These are phyloP conservation scores for Globisporangium paroecandrum DNA, from an alignment of 352 stramenopile genomes.

Conservation along the genomic window DNA sequence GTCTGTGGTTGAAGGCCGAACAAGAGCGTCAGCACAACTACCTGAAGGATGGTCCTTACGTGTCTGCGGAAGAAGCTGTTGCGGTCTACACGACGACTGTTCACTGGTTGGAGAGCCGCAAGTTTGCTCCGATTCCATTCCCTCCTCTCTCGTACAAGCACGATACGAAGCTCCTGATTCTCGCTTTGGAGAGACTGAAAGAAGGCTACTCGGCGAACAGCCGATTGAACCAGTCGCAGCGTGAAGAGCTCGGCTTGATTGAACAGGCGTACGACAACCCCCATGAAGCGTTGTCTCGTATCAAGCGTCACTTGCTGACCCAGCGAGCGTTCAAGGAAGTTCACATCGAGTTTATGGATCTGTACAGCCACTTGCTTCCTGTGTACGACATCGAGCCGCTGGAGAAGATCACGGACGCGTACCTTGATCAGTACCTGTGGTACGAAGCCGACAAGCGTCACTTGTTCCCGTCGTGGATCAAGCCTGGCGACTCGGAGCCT, in stretches of 20 bases:
- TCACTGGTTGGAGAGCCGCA: slow-evolving; percentile 99
- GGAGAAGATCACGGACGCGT: slow-evolving; percentile 99
- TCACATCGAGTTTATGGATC: slow-evolving; percentile 99
- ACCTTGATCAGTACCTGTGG: slow-evolving; percentile 99
- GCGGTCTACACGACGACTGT: slow-evolving; percentile 99
- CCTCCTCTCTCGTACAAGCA: slow-evolving; percentile 99
- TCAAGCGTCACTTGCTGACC: slow-evolving; percentile 99
- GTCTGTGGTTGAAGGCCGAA: slow-evolving; percentile 99
- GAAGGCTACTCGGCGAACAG: slow-evolving; percentile 98
- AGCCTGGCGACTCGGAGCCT: slow-evolving; percentile 98
- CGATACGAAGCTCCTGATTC: slow-evolving; percentile 99
- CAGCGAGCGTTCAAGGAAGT: slow-evolving; percentile 99
- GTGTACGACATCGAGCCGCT: slow-evolving; percentile 99
- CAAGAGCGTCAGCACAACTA: slow-evolving; percentile 99
- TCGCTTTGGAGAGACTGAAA: slow-evolving; percentile 98
- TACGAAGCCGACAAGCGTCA: slow-evolving; percentile 99
- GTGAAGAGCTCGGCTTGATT: slow-evolving; percentile 98
- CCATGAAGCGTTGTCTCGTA: slow-evolving; percentile 96
- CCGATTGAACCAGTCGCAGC: slow-evolving; percentile 96
- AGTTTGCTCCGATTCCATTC: slow-evolving; percentile 99
- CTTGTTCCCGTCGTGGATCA: slow-evolving; percentile 99
- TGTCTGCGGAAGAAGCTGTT: slow-evolving; percentile 98
- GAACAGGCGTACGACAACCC: slow-evolving; percentile 99
- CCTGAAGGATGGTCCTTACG: slow-evolving; percentile 98
- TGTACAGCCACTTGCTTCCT: slow-evolving; percentile 98